phyloP scores from a whole-genome alignment of 1,284 basidiomycete species.

The Ceraceosorus guamensis region DNA sequence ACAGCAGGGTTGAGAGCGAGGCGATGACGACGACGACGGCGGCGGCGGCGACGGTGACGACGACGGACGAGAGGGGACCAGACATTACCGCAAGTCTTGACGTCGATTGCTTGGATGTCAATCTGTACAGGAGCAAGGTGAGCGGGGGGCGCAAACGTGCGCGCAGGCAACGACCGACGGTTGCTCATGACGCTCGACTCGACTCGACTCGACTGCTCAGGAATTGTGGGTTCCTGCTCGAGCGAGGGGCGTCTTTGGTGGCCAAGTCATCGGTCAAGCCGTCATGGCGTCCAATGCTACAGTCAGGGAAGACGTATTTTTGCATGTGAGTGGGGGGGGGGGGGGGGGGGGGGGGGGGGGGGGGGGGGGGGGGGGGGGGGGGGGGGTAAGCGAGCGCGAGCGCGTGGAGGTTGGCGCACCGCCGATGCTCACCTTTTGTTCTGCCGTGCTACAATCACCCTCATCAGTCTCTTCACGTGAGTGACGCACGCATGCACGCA shows the following conservation, averaged over 20 bases:
- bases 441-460: too few species aligned
- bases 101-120: conserved; percentile 33
- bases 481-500: background rate
- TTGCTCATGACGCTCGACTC: background rate
- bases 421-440: too few species aligned
- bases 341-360: too few species aligned
- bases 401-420: too few species aligned
- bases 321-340: conserved; percentile 25
- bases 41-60: too few species aligned
- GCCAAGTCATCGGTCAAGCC: conserved; percentile 40
- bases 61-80: too few species aligned
- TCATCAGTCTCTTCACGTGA: conserved; percentile 2
- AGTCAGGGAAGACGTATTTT: conserved; percentile 24
- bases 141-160: background rate
- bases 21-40: conserved; percentile 25
- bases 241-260: conserved; percentile 45
- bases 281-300: conserved; percentile 34
- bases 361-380: too few species aligned
- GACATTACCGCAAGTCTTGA: conserved; percentile 13
- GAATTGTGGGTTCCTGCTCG: conserved; percentile 35
- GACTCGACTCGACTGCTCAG: conserved; percentile 6
- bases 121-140: conserved; percentile 30
- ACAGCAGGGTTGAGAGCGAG: conserved; percentile 26
- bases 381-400: too few species aligned
- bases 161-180: background rate